Evolutionary conservation across 139 green algal genomes (phyloP).

Genomic region (Chlamydomonas incerta): DNA sequence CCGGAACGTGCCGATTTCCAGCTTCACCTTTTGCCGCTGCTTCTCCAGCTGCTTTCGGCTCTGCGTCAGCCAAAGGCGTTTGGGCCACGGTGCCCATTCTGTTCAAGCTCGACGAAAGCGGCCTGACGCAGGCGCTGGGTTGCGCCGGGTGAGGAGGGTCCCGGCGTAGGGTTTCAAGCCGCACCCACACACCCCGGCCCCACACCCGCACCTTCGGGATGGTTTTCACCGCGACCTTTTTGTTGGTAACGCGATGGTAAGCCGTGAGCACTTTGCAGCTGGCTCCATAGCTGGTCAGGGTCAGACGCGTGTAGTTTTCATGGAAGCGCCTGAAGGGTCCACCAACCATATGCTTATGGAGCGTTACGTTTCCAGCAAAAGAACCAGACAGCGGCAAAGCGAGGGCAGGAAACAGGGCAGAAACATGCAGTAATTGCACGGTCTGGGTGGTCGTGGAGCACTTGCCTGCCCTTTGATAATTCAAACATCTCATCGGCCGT

Average conservation of each 20-base stretch:
- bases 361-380: too few species aligned
- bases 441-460: too few species aligned
- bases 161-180: too few species aligned
- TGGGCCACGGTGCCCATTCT: too few species aligned
- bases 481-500: conserved; percentile 37
- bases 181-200: too few species aligned
- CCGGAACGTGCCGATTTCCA: conserved; percentile 61
- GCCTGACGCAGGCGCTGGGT: too few species aligned
- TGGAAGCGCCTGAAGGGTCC: conserved; percentile 50
- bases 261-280: conserved; percentile 56
- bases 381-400: conserved; percentile 38
- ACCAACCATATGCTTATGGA: too few species aligned
- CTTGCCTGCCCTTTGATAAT: conserved; percentile 8
- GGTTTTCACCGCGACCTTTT: conserved; percentile 60
- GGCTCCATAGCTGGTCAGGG: conserved; percentile 49
- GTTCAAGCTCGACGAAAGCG: too few species aligned
- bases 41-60: conserved; percentile 43
- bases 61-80: too few species aligned
- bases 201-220: conserved; percentile 57
- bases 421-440: too few species aligned
- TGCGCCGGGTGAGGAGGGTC: too few species aligned
- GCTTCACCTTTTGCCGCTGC: conserved; percentile 60
- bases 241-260: not conserved
- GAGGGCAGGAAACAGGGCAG: conserved; percentile 61
- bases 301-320: conserved; percentile 35